phyloP scores from a whole-genome alignment of 257 asterid species.

The Thymus quinquecostatus region DNA sequence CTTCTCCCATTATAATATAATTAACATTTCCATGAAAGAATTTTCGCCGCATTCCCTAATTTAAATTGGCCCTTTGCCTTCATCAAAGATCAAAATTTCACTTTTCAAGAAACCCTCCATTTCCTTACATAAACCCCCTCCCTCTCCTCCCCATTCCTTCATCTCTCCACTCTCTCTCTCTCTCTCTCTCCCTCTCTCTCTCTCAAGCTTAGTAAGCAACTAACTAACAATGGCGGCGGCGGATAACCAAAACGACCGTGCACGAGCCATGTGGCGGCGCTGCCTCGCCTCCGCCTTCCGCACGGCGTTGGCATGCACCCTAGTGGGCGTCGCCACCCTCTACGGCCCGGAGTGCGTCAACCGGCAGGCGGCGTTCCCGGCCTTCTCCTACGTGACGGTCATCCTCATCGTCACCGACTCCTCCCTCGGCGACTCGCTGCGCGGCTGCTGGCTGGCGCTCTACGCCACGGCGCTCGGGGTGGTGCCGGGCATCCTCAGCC shows the following conservation, averaged over 20 bases:
- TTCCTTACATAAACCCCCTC: neutral
- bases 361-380: constrained; percentile 59
- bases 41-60: neutral
- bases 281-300: constrained; percentile 73
- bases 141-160: neutral
- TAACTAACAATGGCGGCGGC: neutral
- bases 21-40: neutral
- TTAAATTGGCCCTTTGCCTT: neutral
- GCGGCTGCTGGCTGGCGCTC: constrained; percentile 71
- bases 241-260: neutral
- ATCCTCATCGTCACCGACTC: constrained; percentile 68
- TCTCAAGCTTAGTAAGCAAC: neutral
- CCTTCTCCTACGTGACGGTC: constrained; percentile 76
- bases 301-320: constrained; percentile 79
- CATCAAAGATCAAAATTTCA: neutral
- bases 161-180: neutral
- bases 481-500: constrained; percentile 58
- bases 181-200: neutral
- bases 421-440: constrained; percentile 69
- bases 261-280: constrained; percentile 49
- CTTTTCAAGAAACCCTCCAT: neutral
- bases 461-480: constrained; percentile 57
- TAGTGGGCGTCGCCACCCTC: constrained; percentile 69
- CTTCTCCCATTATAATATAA: neutral
- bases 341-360: constrained; percentile 56